Conservation (phyloP, 768 basidiomycete species). For the Cyclocybe aegerita region DNA sequence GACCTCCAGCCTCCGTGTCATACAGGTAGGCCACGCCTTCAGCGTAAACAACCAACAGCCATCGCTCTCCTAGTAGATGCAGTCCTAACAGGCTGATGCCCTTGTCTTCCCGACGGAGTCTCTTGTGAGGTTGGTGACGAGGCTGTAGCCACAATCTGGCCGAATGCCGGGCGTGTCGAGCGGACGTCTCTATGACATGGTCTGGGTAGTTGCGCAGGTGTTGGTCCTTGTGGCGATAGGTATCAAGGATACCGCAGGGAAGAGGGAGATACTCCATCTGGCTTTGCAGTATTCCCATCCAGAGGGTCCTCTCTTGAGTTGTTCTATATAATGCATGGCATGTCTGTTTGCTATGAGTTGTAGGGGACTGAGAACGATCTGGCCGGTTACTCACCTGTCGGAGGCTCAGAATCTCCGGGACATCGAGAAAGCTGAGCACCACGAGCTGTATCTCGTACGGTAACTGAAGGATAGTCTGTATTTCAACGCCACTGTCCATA, state of each 20-base stretch:
- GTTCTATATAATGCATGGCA: slow-evolving; percentile 14
- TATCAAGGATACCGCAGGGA: slow-evolving; percentile 5
- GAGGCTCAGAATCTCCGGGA: slow-evolving; percentile 12
- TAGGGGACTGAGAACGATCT: not conserved
- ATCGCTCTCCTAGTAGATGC: slow-evolving; percentile 43
- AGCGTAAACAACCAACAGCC: slow-evolving; percentile 44
- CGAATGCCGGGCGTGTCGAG: slow-evolving; percentile 5
- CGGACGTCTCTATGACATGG: slow-evolving; percentile 10
- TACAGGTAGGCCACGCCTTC: slow-evolving; percentile 43
- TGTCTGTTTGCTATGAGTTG: slow-evolving; percentile 13
- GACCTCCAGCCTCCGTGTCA: slow-evolving; percentile 27
- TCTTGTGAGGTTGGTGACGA: slow-evolving; percentile 7
- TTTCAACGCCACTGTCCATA: too few relatives aligned
- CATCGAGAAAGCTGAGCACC: slow-evolving; percentile 10
- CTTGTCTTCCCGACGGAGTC: slow-evolving; percentile 4
- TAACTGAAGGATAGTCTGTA: too few relatives aligned
- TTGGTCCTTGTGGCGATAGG: slow-evolving; percentile 4
- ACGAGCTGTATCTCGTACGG: slow-evolving; percentile 14
- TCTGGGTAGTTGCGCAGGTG: slow-evolving; percentile 7
- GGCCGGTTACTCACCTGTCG: slow-evolving; percentile 10
- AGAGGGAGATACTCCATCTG: slow-evolving; percentile 16
- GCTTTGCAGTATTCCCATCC: slow-evolving; percentile 14
- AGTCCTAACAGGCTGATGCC: slow-evolving; percentile 31
- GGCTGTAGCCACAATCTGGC: slow-evolving; percentile 13
- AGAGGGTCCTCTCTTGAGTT: slow-evolving; percentile 16